A percentile compares a stretch with the other conserved stretches of the same genome.
phyloP scores from a whole-genome alignment of 129 eudicot species.

The Logfia minima region DNA sequence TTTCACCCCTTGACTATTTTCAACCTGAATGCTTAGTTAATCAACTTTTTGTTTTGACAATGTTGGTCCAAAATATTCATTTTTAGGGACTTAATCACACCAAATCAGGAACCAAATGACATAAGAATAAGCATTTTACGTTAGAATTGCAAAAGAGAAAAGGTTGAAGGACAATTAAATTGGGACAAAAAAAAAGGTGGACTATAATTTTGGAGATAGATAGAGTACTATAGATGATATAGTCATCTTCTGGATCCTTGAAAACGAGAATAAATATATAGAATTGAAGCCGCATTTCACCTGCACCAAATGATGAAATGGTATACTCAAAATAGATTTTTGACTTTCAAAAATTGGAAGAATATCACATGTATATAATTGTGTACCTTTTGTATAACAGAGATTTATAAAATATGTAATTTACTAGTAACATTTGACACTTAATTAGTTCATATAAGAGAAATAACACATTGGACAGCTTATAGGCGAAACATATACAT shows the following conservation, averaged over 20 bases:
- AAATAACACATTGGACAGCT: too few species aligned
- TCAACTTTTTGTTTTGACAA: not conserved
- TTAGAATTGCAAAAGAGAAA: not conserved
- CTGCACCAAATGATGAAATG: not conserved
- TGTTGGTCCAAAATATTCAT: not conserved
- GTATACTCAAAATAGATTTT: not conserved
- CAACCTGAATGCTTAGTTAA: conserved; percentile 1
- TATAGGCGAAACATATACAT: not conserved
- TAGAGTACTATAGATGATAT: too few species aligned
- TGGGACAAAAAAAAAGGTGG: too few species aligned
- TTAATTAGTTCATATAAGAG: too few species aligned
- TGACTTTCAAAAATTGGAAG: too few species aligned
- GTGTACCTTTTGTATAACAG: too few species aligned
- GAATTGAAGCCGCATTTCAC: not conserved
- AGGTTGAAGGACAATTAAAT: not conserved
- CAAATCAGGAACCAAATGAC: not conserved
- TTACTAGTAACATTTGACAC: too few species aligned
- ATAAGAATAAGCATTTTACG: not conserved
- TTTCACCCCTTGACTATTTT: not conserved
- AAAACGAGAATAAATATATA: not conserved
- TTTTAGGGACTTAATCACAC: not conserved
- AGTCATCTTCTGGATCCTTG: not conserved
- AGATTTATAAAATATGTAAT: too few species aligned
- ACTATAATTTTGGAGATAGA: too few species aligned
- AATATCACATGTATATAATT: too few species aligned